phyloP scores from a whole-genome alignment of 345 rosid species.

The Citrus cavaleriei region DNA sequence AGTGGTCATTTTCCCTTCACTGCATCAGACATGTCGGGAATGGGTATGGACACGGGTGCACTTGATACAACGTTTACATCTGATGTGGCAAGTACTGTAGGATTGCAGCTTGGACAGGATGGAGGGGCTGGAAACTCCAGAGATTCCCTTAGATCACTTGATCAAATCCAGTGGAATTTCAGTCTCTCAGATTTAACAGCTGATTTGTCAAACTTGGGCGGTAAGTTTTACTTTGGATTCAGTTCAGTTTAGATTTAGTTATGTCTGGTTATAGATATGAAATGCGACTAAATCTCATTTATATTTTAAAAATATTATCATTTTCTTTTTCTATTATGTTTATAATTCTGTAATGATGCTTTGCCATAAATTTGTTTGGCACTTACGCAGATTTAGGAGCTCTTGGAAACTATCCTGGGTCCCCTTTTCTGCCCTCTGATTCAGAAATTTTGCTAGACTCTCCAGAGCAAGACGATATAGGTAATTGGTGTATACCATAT shows the following conservation, averaged over 20 bases:
- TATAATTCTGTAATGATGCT: background rate
- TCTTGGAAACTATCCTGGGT: conserved; percentile 89
- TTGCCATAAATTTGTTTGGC: conserved; percentile 15
- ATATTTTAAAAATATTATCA: background rate
- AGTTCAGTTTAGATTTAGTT: background rate
- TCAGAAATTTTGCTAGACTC: conserved; percentile 96
- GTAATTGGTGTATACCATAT: conserved; percentile 32
- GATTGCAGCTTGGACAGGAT: conserved; percentile 83
- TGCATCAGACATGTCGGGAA: conserved; percentile 82
- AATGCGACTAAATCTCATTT: background rate
- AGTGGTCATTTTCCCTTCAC: conserved; percentile 88
- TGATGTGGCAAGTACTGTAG: conserved; percentile 80
- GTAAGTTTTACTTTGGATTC: conserved; percentile 34
- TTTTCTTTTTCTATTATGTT: background rate
- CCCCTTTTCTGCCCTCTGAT: conserved; percentile 94
- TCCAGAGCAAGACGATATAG: conserved; percentile 92
- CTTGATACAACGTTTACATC: conserved; percentile 91
- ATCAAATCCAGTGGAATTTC: conserved; percentile 94
- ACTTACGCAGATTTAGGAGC: conserved; percentile 79
- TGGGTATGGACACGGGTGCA: conserved; percentile 87
- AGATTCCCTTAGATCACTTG: conserved; percentile 76
- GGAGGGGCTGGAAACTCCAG: conserved; percentile 68
- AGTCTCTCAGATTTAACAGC: conserved; percentile 92
- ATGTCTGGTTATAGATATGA: background rate
- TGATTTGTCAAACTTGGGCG: conserved; percentile 92